Evolutionary conservation across 768 basidiomycete genomes (phyloP), one percentile per base, ranked within the genome.

Genomic region (Lactarius akahatsu): DNA sequence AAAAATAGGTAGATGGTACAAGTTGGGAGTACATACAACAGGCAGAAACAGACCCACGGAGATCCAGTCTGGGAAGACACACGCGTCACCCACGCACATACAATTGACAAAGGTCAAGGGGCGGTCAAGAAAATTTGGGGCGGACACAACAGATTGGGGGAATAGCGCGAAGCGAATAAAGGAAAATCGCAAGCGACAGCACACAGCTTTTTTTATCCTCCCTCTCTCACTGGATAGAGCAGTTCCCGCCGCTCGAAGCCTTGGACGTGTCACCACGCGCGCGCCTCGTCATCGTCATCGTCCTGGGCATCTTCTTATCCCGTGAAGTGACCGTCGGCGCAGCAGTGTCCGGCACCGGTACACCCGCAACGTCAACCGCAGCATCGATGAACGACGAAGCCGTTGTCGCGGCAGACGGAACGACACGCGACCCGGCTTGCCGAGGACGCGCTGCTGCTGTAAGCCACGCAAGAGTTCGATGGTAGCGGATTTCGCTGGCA

Each of bases 391-490:
- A 60, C 47, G 63, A 61, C 4, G 32, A 20, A 11, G 54, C 15
- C 56, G 23, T 50, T 57, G 59, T 54, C 45, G 59, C 57, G 2
- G 40, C 28, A 9, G 56, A 59, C 16, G 54, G 18, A 18, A 47
- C 61, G 32, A 40, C 43, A 47, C 15, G 58, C 64, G 10, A 45
- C 74, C 62, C 77, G 75, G 64, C 80, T 80, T 1, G 79, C 45
- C 20, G 45, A 47, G 7, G 45, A 47, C n/a, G 45, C 2, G 8
- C 18, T n/a, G 9, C n/a, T 47, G 4, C 45, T 47, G 4, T 28
- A 28, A 83, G 69, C 86, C 87, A 47, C 26, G 26, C 26, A 28
- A 2, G 26, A 1, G 26, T 28, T 28, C 26, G n/a, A n/a, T n/a
- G n/a, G n/a, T n/a, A n/a, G n/a, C n/a, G n/a, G n/a, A n/a, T n/a